phyloP scores from a whole-genome alignment of 1,139 yeast species.

The Sugiyamaella novakii region DNA sequence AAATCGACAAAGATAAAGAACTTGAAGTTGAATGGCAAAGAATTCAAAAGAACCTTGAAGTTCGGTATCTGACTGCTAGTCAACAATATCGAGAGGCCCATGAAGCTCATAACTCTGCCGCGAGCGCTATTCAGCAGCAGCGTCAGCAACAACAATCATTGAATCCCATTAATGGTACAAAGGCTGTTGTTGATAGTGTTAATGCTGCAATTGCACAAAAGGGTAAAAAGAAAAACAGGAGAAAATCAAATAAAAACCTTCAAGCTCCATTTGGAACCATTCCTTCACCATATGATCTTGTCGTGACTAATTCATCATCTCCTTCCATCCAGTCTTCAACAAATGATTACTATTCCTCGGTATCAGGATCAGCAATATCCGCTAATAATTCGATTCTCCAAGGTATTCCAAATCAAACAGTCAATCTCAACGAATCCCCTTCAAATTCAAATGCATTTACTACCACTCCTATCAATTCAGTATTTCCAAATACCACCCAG shows the following conservation, averaged over 20 bases:
- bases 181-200: constrained; percentile 26
- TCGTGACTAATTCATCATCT: constrained; percentile 6
- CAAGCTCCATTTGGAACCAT: constrained; percentile 14
- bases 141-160: constrained; percentile 11
- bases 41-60: constrained; percentile 41
- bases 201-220: constrained; percentile 23
- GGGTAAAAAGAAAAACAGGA: constrained; percentile 19
- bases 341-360: constrained; percentile 1
- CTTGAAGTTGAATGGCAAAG: constrained; percentile 41
- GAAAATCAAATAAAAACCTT: constrained; percentile 18
- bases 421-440: not conserved
- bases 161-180: constrained; percentile 8
- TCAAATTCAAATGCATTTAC: constrained; percentile 1
- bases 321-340: constrained; percentile 9
- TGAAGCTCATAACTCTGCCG: constrained; percentile 26
- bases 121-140: constrained; percentile 17
- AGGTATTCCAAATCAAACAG: not conserved
- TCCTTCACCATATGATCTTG: constrained; percentile 4
- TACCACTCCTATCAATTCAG: constrained; percentile 3
- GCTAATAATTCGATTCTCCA: not conserved
- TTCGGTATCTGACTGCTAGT: constrained; percentile 40
- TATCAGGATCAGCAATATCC: constrained; percentile 2
- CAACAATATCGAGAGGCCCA: constrained; percentile 39
- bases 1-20: constrained; percentile 32
- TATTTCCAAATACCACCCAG: constrained; percentile 5